These are phyloP conservation scores for Colletotrichum tropicicola DNA, from an alignment of 2,329 filamentous ascomycete species.

Conservation along the genomic window DNA sequence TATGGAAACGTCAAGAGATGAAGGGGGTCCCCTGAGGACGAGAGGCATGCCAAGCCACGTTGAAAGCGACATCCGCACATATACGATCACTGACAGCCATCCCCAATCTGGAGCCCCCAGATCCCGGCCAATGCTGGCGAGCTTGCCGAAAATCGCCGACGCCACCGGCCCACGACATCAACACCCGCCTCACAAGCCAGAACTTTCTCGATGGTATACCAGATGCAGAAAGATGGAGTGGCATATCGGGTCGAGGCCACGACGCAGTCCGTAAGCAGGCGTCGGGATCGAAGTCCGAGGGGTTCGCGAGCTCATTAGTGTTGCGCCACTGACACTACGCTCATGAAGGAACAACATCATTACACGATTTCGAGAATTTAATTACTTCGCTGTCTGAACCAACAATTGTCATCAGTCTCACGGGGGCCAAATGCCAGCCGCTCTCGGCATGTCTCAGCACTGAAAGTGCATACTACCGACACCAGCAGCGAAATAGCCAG, in stretches of 20 bases:
- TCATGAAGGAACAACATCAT: not conserved
- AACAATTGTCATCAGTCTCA: not conserved
- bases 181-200: not conserved
- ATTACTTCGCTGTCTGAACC: not conserved
- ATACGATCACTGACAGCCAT: not conserved
- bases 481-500: not conserved
- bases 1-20: constrained; percentile 5
- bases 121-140: too few relatives aligned
- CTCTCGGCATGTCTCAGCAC: constrained; percentile 4
- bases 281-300: too few relatives aligned
- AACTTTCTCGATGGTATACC: too few relatives aligned
- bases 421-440: not conserved
- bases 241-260: not conserved
- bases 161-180: not conserved
- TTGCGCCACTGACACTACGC: not conserved
- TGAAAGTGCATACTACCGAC: not conserved
- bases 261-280: not conserved
- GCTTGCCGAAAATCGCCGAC: not conserved
- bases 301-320: not conserved
- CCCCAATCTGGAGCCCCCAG: not conserved
- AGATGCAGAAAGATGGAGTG: not conserved
- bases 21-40: not conserved
- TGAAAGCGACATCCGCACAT: not conserved
- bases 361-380: not conserved
- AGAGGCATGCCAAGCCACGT: not conserved